Base-by-base conservation (phyloP, 805 yeast genomes). In the Hanseniaspora mollemarum region DNA sequence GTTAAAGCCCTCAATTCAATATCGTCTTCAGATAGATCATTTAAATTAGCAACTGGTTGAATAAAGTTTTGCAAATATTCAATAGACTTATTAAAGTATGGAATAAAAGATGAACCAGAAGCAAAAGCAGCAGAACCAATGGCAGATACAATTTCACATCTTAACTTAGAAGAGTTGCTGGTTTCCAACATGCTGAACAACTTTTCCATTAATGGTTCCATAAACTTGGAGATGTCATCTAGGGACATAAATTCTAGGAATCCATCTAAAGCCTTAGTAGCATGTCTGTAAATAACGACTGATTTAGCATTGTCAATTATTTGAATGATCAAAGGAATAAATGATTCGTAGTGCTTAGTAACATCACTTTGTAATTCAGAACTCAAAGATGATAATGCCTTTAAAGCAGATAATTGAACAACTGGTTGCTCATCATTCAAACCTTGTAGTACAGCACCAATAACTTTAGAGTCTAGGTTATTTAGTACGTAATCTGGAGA, bases 81-180 rank as follows among this genome's bases (percentile, higher is more conserved):
- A 58, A 90, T 78, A 46, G 96, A 83, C 56, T 79, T 76, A 62
- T 79, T 77, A 67, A 90, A 90, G 71, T 76, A 92, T 54, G 97
- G 96, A 54, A 75, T 71, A 68, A 85, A 92, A 36, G 83, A 75
- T 59, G 81, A 80, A 67, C 96, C 96, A 40, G 95, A 79, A 52
- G 97, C 95, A 63, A 82, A 87, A 26, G 98, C 97, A 54, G 95
- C 86, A 36, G 97, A 88, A 51, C 97, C 97, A 64, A 92, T 85
- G 36, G 96, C 96, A 49, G 95, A 84, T 54, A 92, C 96, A 62
- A 84, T 81, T 54, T 86, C 85, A 44, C 84, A 70, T 65, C 80
- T 82, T 62, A 84, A 72, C 54, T 68, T 68, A 15, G 94, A 77
- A 21, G 88, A 82, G 58, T 79, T 74, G 44, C 94, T 85, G 55